Base-by-base conservation (phyloP, 2,329 filamentous ascomycete genomes). In the Samsoniella hepiali region DNA sequence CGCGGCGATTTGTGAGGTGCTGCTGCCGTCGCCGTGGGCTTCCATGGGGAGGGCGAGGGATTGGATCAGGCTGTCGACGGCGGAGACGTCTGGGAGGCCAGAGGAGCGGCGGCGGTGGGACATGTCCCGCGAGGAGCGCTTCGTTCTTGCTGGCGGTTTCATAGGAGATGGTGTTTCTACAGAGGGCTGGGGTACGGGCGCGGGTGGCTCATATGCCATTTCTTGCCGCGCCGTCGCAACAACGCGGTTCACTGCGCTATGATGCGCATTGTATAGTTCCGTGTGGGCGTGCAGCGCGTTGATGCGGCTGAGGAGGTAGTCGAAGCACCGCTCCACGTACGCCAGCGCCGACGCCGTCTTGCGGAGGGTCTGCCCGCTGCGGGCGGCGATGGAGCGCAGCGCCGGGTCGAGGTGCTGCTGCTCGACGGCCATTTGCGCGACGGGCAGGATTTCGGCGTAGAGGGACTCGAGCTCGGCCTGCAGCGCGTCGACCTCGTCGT, bases 361-460 rank as follows among this genome's bases (percentile, higher is more conserved):
- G 10, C 72, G 73, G n/a, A 81, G 67, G 29, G 75, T 78, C 44
- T 79, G 75, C 1, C 78, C 77, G 57, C 78, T 79, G 62, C 75
- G 79, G 2, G 76, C 72, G 7, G 79, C 74, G 5, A 82, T 71
- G 0, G 78, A 75, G 62, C 76, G 74, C 6, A 85, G 74, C 1
- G 88, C 84, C 0, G 88, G 88, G 64, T 85, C 82, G 5, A 89
- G 78, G 67, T 88, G 82, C 70, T 90, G 86, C 68, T 89, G 84
- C 67, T 91, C 87, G 1, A 88, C 81, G 0, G 88, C 85, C 85
- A 91, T 91, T 66, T 89, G 85, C 7, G 88, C 84, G 2, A 91
- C 86, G 0, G 88, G 85, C 0, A 88, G 76, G 47, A 91, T 87
- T 70, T 91, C 89, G 0, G 86, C 78, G 68, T 89, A 88, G 3